phyloP scores from a whole-genome alignment of 768 basidiomycete genomes.

The Serendipita sp. region DNA sequence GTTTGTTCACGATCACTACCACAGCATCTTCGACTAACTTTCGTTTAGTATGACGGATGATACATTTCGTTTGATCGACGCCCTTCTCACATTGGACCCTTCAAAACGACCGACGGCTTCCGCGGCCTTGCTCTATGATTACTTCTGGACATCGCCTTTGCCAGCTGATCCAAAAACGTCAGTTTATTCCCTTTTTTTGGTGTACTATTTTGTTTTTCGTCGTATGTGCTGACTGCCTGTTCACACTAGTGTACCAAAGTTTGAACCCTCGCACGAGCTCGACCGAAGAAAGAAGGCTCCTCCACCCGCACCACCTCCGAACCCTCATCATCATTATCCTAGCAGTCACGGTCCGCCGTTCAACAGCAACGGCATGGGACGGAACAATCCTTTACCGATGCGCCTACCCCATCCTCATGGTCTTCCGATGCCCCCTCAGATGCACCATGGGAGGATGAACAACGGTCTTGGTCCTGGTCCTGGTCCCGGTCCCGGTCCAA shows the following conservation, averaged over 20 bases:
- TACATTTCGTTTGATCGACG: slow-evolving; percentile 70
- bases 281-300: slow-evolving; percentile 11
- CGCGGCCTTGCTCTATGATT: slow-evolving; percentile 80
- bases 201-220: too few relatives aligned
- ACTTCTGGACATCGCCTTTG: slow-evolving; percentile 85
- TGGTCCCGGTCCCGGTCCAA: background rate
- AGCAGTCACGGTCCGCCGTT: background rate
- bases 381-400: background rate
- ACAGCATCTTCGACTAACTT: background rate
- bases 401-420: background rate
- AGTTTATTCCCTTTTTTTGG: too few relatives aligned
- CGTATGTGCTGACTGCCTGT: background rate
- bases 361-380: background rate
- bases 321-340: background rate
- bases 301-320: background rate
- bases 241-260: slow-evolving; percentile 12
- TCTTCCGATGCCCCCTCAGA: background rate
- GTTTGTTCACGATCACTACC: slow-evolving; percentile 7
- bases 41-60: slow-evolving; percentile 45
- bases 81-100: slow-evolving; percentile 71
- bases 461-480: background rate
- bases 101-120: slow-evolving; percentile 67
- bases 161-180: slow-evolving; percentile 28
- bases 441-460: background rate
- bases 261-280: slow-evolving; percentile 15